Evolutionary conservation across 2,329 filamentous ascomycete species (phyloP).

Genomic region (Trichoderma sp.): DNA sequence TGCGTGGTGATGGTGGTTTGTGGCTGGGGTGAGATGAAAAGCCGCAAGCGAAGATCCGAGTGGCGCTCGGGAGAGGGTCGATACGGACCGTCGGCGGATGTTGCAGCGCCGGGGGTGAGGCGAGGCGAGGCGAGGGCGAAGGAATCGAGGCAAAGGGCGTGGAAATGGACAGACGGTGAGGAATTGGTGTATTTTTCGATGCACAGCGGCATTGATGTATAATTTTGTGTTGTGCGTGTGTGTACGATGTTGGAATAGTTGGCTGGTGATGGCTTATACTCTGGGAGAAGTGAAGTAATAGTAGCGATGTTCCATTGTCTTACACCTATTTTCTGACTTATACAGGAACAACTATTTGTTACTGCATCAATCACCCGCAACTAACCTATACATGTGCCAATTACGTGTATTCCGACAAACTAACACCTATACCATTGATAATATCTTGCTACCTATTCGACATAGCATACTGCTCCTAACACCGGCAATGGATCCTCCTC

Average conservation of each 20-base stretch:
- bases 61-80: not conserved
- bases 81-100: constrained; percentile 15
- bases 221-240: not conserved
- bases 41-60: constrained; percentile 5
- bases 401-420: not conserved
- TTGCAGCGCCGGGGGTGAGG: not conserved
- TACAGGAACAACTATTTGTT: not conserved
- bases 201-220: not conserved
- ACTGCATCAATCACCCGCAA: not conserved
- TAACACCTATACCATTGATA: too few species aligned
- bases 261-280: not conserved
- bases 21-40: not conserved
- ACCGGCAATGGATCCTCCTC: not conserved
- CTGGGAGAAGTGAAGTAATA: too few species aligned
- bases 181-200: not conserved
- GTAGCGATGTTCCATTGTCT: too few species aligned
- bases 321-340: not conserved
- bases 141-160: not conserved
- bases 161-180: not conserved
- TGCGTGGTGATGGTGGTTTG: not conserved
- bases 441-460: too few species aligned
- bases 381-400: not conserved
- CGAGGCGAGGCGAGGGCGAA: too few species aligned
- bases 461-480: not conserved
- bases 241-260: not conserved